Conservation (phyloP, 169 alveolate genomes). For the Fabrea salina region DNA sequence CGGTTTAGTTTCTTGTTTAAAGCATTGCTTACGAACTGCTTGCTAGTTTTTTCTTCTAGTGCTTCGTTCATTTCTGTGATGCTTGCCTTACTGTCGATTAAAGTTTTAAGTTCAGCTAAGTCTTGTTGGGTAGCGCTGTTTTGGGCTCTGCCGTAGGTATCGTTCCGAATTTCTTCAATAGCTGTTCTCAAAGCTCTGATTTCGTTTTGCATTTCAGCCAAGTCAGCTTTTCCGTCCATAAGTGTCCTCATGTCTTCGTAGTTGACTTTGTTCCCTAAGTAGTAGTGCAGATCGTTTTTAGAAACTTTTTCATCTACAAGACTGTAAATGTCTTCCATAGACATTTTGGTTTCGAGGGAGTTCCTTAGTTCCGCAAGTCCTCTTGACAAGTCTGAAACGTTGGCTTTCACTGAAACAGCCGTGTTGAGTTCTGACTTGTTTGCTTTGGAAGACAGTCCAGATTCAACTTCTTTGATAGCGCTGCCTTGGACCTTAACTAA, state of each 20-base stretch:
- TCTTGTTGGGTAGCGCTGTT: slow-evolving; percentile 38
- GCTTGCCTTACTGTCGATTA: slow-evolving; percentile 37
- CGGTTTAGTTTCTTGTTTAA: slow-evolving; percentile 59
- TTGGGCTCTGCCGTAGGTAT: not conserved
- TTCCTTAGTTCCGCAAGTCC: not conserved
- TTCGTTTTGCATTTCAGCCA: slow-evolving; percentile 49
- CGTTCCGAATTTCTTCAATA: slow-evolving; percentile 36
- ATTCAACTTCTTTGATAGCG: not conserved
- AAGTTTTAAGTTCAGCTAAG: not conserved
- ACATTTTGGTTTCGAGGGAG: slow-evolving; percentile 20
- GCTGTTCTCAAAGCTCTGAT: slow-evolving; percentile 1
- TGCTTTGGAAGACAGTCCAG: not conserved
- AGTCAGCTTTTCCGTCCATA: slow-evolving; percentile 58
- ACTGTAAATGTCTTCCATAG: not conserved
- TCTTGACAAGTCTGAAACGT: slow-evolving; percentile 9
- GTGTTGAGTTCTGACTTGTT: not conserved
- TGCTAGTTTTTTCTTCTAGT: slow-evolving; percentile 56
- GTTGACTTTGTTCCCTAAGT: slow-evolving; percentile 52
- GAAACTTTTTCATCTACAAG: slow-evolving; percentile 50
- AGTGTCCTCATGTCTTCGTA: slow-evolving; percentile 58
- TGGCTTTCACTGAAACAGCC: not conserved
- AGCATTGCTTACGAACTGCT: slow-evolving; percentile 55
- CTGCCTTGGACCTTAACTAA: not conserved
- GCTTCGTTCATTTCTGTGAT: slow-evolving; percentile 38
- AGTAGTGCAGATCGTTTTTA: slow-evolving; percentile 55